Percentiles rank a stretch among this genome's conserved stretches.
phyloP scores from a whole-genome alignment of 1,284 basidiomycete species.

The Omphalotus olearius region DNA sequence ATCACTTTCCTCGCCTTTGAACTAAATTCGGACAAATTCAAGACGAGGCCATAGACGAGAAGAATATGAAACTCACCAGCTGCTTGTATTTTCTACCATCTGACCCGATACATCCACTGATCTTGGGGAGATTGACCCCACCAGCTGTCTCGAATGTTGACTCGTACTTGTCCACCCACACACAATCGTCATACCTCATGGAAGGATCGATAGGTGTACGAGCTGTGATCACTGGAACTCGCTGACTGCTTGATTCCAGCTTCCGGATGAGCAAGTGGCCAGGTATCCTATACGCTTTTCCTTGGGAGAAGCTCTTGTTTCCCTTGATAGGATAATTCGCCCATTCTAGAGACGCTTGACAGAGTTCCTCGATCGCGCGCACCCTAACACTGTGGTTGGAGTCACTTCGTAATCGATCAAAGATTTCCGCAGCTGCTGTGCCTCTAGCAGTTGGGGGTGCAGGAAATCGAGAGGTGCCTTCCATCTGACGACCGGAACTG shows the following conservation, averaged over 20 bases:
- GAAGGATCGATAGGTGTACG: slow-evolving; percentile 71
- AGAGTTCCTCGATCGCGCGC: slow-evolving; percentile 61
- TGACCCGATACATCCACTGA: slow-evolving; percentile 66
- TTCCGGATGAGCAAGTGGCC: slow-evolving; percentile 38
- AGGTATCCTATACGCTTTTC: slow-evolving; percentile 33
- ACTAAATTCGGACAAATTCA: slow-evolving; percentile 43
- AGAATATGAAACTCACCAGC: slow-evolving; percentile 51
- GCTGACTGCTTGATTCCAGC: slow-evolving; percentile 29
- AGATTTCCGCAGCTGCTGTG: slow-evolving; percentile 67
- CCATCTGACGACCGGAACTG: slow-evolving; percentile 2
- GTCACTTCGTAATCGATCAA: slow-evolving; percentile 53
- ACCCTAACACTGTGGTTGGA: slow-evolving; percentile 37
- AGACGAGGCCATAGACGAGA: slow-evolving; percentile 7
- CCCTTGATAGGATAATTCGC: slow-evolving; percentile 56
- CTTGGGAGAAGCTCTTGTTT: slow-evolving; percentile 23
- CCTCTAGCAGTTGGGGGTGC: slow-evolving; percentile 39
- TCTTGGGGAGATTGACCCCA: slow-evolving; percentile 84
- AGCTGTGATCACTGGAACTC: slow-evolving; percentile 79
- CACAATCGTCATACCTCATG: slow-evolving; percentile 60
- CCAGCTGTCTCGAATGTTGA: slow-evolving; percentile 65
- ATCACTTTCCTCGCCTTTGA: slow-evolving; percentile 87
- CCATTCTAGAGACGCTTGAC: slow-evolving; percentile 79
- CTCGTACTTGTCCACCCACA: slow-evolving; percentile 66
- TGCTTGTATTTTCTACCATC: slow-evolving; percentile 76
- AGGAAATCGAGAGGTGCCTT: background rate